Base-by-base conservation (phyloP, 108 stramenopile species). In the Cafeteria roenbergensis region DNA sequence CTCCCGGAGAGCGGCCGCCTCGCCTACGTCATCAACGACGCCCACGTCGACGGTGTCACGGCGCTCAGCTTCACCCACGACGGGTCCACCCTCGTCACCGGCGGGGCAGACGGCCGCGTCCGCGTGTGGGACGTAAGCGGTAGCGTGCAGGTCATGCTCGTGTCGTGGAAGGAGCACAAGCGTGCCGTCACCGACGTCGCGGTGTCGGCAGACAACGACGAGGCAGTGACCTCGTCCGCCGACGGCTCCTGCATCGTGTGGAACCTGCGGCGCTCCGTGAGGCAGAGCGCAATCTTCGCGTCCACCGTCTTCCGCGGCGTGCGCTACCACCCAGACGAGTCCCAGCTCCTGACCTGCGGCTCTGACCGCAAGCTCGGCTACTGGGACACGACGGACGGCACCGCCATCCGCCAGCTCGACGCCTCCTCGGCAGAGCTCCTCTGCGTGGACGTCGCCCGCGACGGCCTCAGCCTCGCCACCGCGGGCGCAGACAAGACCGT, bases 241-340 rank as follows among this genome's bases (percentile, higher is more conserved):
- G 90, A 90, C 73, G 90, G 90, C 31, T 82, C 80, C 50, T 90
- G 90, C 75, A 88, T 90, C 51, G 72, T 87, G 32, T 90, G 88
- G 88, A 87, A 90, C 70, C 75, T 89, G 34, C 50, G 72, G 17
- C 78, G 71, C 37, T 31, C 24, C 57, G 71, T 86, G 22, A 86
- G 88, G 30, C 60, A 81, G 51, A 80, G 80, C 38, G 88, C 90
- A 22, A 65, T 90, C 62, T 88, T 89, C 61, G 90, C 88, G 60
- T 77, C 80, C 37, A 86, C 86, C 34, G 76, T 90, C 24, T 90
- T 89, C 74, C 71, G 78, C 63, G 56, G 68, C 36, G 78, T 85
- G 14, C 50, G 70, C 51, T 90, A 82, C 71, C 90, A 89, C 69
- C 90, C 90, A 30, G 90, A 90, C 73, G 87, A 87, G 71, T 82